Percentiles rank a stretch among this genome's conserved stretches.
phyloP scores from a whole-genome alignment of 2,329 filamentous ascomycete genomes.

The Plectosphaerella cucumerina region DNA sequence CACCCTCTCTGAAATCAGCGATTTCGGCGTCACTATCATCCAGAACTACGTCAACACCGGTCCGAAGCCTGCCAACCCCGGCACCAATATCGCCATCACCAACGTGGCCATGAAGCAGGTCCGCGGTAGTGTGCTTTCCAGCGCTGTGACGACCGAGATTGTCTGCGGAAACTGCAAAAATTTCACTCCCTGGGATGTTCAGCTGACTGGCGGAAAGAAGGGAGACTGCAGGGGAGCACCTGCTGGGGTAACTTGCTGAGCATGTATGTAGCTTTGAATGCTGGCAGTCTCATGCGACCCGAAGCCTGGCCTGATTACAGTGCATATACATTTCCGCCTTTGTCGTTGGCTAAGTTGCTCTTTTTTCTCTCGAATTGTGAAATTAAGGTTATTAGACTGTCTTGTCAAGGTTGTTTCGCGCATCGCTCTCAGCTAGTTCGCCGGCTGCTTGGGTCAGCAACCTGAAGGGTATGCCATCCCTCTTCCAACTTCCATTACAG shows the following conservation, averaged over 20 bases:
- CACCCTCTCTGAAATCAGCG: slow-evolving; percentile 34
- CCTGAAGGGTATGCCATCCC: too few relatives aligned
- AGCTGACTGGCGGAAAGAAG: not conserved
- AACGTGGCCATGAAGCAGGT: slow-evolving; percentile 39
- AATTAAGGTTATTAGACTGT: too few relatives aligned
- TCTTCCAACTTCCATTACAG: too few relatives aligned
- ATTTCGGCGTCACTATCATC: slow-evolving; percentile 33
- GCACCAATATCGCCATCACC: slow-evolving; percentile 47
- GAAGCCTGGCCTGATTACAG: too few relatives aligned
- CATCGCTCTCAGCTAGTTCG: too few relatives aligned
- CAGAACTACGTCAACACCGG: slow-evolving; percentile 44
- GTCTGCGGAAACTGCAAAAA: not conserved
- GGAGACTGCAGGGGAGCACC: not conserved
- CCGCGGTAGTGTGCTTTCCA: slow-evolving; percentile 34
- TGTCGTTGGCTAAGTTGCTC: too few relatives aligned
- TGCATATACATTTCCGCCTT: too few relatives aligned
- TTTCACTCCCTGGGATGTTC: not conserved
- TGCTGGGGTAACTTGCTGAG: not conserved
- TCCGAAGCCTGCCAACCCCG: slow-evolving; percentile 37
- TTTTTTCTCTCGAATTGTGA: too few relatives aligned
- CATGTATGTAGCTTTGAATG: not conserved
- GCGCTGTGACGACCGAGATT: not conserved
- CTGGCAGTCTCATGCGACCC: too few relatives aligned
- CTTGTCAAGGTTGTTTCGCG: too few relatives aligned
- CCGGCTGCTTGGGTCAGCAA: too few relatives aligned